Base-by-base conservation (phyloP, 1,284 basidiomycete species). In the Psilocybe mexicana region DNA sequence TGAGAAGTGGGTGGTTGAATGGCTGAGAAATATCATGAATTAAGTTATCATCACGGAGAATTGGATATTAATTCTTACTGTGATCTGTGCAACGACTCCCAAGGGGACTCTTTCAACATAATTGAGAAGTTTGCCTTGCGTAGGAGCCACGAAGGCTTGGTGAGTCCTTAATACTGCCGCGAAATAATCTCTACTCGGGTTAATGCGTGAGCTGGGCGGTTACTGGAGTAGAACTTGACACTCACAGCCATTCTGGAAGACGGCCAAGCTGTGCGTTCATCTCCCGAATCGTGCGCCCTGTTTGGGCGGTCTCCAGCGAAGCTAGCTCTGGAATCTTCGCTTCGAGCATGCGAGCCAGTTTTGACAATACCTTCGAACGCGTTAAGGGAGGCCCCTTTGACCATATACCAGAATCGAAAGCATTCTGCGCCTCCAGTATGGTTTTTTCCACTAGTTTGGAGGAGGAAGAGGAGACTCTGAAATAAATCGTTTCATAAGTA, bases 61-160 rank as follows among this genome's bases (percentile, higher is more conserved):
- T 48, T 35, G 23, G 8, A 40, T 30, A 3, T 43, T 10, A 30
- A 10, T 24, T 59, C 77, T 59, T 33, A 89, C 88, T 35, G 89
- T 93, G 43, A 94, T 90, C 66, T 93, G 92, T 0, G 88, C 90
- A 38, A 92, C 89, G 12, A 93, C 91, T 25, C 92, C 92, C 0
- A 94, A 78, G 0, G 92, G 92, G 5, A 92, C 78, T 25, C 92
- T 80, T 52, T 86, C 82, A 6, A 94, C 85, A 69, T 90, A 87
- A 65, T 93, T 93, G 42, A 93, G 71, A 35, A 93, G 68, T 55
- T 83, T 83, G 0, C 92, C 92, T 64, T 90, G 87, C 0, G 89
- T 88, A 1, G 91, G 92, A n/a, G 88, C 83, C 11, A 92, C 79
- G 59, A 83, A 85, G 2, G 80, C 84, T 66, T 86, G 82, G 42